Percentiles rank a stretch among this genome's conserved stretches.
These are phyloP conservation scores for Trichoderma lentiforme DNA, from an alignment of 2,329 filamentous ascomycete genomes.

Conservation along the genomic window DNA sequence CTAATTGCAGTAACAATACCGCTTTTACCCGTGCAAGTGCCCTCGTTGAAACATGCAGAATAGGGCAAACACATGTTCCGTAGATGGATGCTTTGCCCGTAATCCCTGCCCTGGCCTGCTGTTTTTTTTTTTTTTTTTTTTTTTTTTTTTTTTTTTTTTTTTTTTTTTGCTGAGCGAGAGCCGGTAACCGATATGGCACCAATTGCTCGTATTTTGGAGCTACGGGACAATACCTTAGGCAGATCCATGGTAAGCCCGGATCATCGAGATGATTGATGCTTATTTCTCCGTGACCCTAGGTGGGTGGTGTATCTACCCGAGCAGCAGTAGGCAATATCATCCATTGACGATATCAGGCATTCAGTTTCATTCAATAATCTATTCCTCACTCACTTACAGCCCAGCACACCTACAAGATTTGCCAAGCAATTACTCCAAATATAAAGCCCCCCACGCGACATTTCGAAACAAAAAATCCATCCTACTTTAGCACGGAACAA, in stretches of 20 bases:
- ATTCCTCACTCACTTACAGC: not conserved
- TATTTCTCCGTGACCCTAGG: not conserved
- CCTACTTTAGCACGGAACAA: not conserved
- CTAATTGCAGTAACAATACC: not conserved
- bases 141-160: too few species aligned
- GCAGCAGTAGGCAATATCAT: not conserved
- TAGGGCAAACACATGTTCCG: not conserved
- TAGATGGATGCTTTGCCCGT: not conserved
- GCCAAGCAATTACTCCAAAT: not conserved
- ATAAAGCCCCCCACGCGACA: not conserved
- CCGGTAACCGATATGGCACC: not conserved
- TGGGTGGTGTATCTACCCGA: too few species aligned
- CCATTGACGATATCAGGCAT: not conserved
- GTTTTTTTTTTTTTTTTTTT: not conserved
- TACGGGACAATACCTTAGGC: not conserved
- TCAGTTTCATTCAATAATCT: not conserved
- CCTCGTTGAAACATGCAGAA: not conserved
- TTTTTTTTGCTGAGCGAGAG: not conserved
- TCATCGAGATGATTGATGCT: not conserved
- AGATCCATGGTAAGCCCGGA: not conserved
- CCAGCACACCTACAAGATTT: not conserved
- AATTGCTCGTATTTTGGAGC: not conserved
- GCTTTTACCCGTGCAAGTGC: not conserved
- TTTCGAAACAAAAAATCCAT: not conserved
- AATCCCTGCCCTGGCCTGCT: not conserved